Base-by-base conservation (phyloP, 1,139 yeast species). In the Diutina siamensis region DNA sequence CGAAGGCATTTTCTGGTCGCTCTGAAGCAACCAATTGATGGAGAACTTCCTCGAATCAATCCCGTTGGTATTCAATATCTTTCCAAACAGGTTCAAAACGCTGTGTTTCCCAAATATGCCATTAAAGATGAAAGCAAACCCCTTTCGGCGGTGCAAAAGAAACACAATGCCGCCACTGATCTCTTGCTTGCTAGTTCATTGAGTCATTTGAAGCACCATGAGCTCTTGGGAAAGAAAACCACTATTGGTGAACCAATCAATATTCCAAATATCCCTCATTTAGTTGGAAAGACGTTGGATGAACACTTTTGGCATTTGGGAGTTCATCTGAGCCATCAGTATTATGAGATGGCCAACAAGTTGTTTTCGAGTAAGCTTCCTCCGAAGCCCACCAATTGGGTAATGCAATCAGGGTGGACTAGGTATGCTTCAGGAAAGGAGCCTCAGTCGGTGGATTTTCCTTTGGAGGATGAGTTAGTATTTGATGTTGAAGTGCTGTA, bases 401-500 rank as follows among this genome's bases (percentile, higher is more conserved):
- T 62, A 1, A 62, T 76, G 44, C 59, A 65, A 51, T 63, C 88
- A 2, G 98, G 98, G 2, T 94, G 99, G 99, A 72, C 79, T 18
- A 69, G 83, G 52, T 94, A 94, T 60, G 76, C 64, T 3, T 62
- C 67, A 0, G 79, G 77, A 1, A 55, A 63, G 48, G 53, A 56
- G 0, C 92, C 95, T 0, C 62, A 64, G 36, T 51, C 61, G 0
- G 97, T 94, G 0, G 71, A 68, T 0, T 79, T 63, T 54, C 99
- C 99, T 0, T 53, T 62, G 22, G 80, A 79, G 47, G 78, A 75
- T 35, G 78, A 76, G 4, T 58, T 89, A 20, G 89, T 84, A 0
- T 92, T 92, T 60, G 99, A 94, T 61, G 92, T 86, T 7, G 99
- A 94, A 59, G 87, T 83, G 0, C 58, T 89, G 58, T 89, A 87